phyloP scores from a whole-genome alignment of 257 asterid genomes.

The Capsicum baccatum region DNA sequence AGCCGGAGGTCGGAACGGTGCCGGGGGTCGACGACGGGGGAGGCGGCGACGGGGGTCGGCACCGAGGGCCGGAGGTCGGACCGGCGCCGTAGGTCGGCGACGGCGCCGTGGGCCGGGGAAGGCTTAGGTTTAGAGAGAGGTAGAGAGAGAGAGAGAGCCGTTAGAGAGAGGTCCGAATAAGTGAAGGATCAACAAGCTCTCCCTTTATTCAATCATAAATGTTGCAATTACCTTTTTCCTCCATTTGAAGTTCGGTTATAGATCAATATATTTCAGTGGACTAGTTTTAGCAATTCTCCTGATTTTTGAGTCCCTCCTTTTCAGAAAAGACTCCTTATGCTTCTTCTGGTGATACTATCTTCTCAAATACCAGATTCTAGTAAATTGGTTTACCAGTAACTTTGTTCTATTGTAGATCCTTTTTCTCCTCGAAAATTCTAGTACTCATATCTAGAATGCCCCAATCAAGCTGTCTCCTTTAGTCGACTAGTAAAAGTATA shows the following conservation, averaged over 20 bases:
- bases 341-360: neutral
- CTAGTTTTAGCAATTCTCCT: neutral
- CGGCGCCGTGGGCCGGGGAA: too few species aligned
- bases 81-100: too few species aligned
- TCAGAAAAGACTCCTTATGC: neutral
- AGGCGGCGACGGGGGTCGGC: too few species aligned
- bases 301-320: neutral
- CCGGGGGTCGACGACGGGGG: too few species aligned
- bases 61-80: too few species aligned
- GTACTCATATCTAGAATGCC: neutral
- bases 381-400: neutral
- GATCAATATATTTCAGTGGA: neutral
- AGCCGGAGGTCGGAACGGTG: too few species aligned
- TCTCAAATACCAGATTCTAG: neutral
- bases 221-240: neutral
- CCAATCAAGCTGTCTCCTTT: conserved; percentile 1
- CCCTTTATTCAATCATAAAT: neutral
- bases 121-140: too few species aligned
- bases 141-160: too few species aligned
- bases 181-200: too few species aligned
- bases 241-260: conserved; percentile 2
- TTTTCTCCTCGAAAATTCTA: neutral
- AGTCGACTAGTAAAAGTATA: neutral
- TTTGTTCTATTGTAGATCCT: neutral
- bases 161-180: too few species aligned